Conservation (phyloP, 2,329 filamentous ascomycete genomes). For the Thelonectria blattea region DNA sequence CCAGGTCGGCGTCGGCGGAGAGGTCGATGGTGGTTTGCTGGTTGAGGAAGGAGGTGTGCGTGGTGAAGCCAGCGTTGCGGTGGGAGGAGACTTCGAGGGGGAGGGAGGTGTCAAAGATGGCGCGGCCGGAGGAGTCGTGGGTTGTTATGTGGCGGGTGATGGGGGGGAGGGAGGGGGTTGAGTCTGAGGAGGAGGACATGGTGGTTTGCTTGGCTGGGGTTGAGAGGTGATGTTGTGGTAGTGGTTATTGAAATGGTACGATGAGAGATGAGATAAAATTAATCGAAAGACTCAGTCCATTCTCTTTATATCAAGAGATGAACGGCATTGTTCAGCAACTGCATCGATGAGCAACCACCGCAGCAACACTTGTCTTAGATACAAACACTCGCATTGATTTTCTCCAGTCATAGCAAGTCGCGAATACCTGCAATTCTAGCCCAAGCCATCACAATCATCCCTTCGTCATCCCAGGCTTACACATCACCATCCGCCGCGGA, state of each 20-base stretch:
- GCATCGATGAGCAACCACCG: not conserved
- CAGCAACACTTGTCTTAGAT: not conserved
- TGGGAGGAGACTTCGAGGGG: conserved; percentile 22
- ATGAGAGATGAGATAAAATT: not conserved
- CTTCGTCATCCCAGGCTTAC: not conserved
- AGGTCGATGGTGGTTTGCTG: conserved; percentile 20
- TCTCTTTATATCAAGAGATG: not conserved
- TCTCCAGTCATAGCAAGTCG: not conserved
- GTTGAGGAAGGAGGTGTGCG: conserved; percentile 30
- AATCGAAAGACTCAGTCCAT: too few relatives aligned
- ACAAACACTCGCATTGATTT: not conserved
- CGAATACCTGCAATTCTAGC: not conserved
- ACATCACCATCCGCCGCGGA: conserved; percentile 13
- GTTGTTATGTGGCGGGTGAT: conserved; percentile 32
- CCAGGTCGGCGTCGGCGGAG: conserved; percentile 25
- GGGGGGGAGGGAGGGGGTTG: conserved; percentile 22
- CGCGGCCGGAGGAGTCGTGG: conserved; percentile 27
- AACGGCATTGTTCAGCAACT: not conserved
- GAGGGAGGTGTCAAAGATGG: conserved; percentile 28
- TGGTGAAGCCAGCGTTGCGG: conserved; percentile 29
- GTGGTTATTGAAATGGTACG: not conserved
- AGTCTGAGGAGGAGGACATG: conserved; percentile 26
- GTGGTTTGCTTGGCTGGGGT: not conserved
- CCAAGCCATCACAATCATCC: not conserved
- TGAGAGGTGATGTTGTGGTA: not conserved